Percentiles rank a stretch among this genome's conserved stretches.
These are phyloP conservation scores for Cryptococcus sp. DNA, from an alignment of 1,284 basidiomycete species.

Conservation along the genomic window DNA sequence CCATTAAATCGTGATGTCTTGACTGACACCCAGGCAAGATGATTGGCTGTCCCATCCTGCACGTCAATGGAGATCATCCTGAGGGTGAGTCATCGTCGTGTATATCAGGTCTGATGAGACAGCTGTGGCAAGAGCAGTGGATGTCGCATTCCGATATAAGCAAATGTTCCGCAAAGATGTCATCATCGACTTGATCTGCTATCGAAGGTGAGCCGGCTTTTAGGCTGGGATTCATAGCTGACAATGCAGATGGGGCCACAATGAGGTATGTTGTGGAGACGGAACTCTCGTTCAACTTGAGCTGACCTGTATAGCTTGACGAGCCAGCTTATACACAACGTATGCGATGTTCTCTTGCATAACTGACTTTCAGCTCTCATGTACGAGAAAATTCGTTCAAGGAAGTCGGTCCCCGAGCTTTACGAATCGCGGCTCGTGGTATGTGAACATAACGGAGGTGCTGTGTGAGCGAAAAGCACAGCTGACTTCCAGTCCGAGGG, in stretches of 20 bases:
- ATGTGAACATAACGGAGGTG: too few species aligned
- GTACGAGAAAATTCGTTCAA: constrained; percentile 75
- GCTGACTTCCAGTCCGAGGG: constrained; percentile 23
- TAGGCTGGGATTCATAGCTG: neutral
- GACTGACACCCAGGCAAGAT: constrained; percentile 57
- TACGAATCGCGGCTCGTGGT: constrained; percentile 77
- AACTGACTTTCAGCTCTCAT: constrained; percentile 54
- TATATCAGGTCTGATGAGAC: constrained; percentile 4
- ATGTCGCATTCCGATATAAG: constrained; percentile 75
- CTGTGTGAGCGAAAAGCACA: too few species aligned
- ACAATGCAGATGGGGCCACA: constrained; percentile 60
- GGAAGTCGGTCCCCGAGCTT: constrained; percentile 70
- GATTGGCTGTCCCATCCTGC: constrained; percentile 81
- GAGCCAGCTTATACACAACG: constrained; percentile 83
- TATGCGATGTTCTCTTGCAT: constrained; percentile 7
- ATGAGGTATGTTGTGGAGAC: constrained; percentile 52
- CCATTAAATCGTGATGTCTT: neutral
- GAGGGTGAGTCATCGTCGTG: constrained; percentile 58
- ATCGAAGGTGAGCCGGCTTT: constrained; percentile 64
- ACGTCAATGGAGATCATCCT: constrained; percentile 84
- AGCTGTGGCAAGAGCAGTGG: constrained; percentile 74
- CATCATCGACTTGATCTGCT: constrained; percentile 81
- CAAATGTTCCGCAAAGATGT: constrained; percentile 82
- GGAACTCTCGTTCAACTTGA: neutral
- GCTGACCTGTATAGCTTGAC: constrained; percentile 55